Evolutionary conservation across 768 basidiomycete genomes (phyloP).

Genomic region (Hebeloma cylindrosporum): DNA sequence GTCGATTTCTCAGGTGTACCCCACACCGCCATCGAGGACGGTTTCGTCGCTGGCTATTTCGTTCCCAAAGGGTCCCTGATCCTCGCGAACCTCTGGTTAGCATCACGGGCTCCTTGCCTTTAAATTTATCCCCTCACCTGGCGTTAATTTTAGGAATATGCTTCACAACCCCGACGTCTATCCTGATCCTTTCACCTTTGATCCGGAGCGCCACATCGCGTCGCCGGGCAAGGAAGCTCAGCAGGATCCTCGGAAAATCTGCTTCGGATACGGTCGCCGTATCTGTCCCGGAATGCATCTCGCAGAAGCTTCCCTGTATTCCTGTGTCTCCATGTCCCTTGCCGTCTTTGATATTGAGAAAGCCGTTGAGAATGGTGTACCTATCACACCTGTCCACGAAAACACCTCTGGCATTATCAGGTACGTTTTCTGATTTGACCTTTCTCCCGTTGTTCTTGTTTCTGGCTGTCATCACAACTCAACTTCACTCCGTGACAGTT

Average conservation of each 20-base stretch:
- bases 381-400: conserved; percentile 44
- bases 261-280: conserved; percentile 50
- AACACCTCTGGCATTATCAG: conserved; percentile 46
- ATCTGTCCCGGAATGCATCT: conserved; percentile 50
- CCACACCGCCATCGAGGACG: conserved; percentile 46
- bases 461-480: not conserved
- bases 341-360: conserved; percentile 50
- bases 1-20: conserved; percentile 41
- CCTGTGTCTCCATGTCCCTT: conserved; percentile 42
- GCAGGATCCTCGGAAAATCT: conserved; percentile 39
- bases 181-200: conserved; percentile 48
- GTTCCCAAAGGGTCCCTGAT: conserved; percentile 52
- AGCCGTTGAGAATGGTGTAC: conserved; percentile 42
- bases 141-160: conserved; percentile 43
- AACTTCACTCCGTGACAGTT: conserved; percentile 15
- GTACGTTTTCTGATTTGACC: too few relatives aligned
- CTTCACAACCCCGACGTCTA: conserved; percentile 49
- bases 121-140: not conserved
- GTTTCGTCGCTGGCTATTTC: conserved; percentile 40
- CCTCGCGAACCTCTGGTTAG: conserved; percentile 48
- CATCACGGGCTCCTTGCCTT: not conserved
- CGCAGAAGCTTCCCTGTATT: conserved; percentile 51
- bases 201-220: conserved; percentile 46
- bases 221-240: conserved; percentile 30
- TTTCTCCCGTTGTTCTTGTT: not conserved